Evolutionary conservation across 192 early-diverging fungal species (phyloP), one percentile per base, ranked within the genome.

Genomic region (Rhizoclosmatium sp.): DNA sequence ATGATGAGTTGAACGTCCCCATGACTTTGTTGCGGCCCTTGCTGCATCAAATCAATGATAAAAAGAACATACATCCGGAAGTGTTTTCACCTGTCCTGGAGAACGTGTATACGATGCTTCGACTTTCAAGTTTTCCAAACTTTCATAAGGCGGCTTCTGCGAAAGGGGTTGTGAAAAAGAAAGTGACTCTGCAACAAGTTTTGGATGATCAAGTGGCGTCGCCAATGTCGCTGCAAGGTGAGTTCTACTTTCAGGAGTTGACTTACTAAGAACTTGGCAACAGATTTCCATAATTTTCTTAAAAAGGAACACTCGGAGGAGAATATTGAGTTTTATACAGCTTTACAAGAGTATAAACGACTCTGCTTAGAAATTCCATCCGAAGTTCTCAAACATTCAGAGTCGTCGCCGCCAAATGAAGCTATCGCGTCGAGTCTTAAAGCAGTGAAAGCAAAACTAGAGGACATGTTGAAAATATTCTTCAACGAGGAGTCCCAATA

Each of bases 71-170:
- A 19, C 81, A 82, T 56, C 81, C 81, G 1, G 81, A 82, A 59
- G 40, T 82, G 21, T 82, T 82, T 48, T 54, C 71, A 66, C 48
- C 14, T 4, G 71, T 78, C 49, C 9, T 82, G 67, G 81, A 82
- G 54, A 59, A 78, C 47, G 62, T 78, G 14, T 73, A 49, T 10
- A 78, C 66, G 39, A 78, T 82, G 76, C 70, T 82, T 73, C 76
- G 81, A 16, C 69, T 72, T 12, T 71, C 65, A 3, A 65, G 68
- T 12, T 82, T 82, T 54, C 81, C 81, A 19, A 82, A 82, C 44
- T 82, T 82, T 78, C 31, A 73, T 40, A 81, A 77, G 54, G 19
- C 44, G 3, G 81, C 81, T 44, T 31, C 46, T 47, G 10, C 23
- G 23, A 69, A 78, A 47, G 73, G 73, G 2, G 56, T 59, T 5